Evolutionary conservation across 176 grass and related monocot genomes (phyloP), one percentile per base, ranked within the genome.

Genomic region (Cenchrus americanus): DNA sequence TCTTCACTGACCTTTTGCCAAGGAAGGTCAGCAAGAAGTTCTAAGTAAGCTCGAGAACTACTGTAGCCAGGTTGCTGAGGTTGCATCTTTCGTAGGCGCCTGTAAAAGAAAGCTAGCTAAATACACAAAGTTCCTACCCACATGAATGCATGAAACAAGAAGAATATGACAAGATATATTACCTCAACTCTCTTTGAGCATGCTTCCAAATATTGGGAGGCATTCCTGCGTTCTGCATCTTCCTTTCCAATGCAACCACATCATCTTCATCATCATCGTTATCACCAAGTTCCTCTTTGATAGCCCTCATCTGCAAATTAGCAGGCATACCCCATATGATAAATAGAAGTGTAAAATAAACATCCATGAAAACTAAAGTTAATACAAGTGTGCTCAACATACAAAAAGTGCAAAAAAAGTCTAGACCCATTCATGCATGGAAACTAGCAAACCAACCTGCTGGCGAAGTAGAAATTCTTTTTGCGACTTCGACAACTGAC

Each of bases 41-140:
- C 96, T 77, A 99, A 83, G 82, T 99, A 96, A 47, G 83, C 86
- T 83, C 96, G 83, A 50, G 96, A 99, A 81, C 96, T 99, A 83
- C 93, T 96, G 83, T 99, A 99, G 70, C 96, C 96, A 76, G 96
- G 96, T 88, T 96, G 96, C 87, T 99, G 96, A 81, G 96, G 96
- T 75, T 99, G 96, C 96, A 99, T 94, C 83, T 96, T 99, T 74
- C 80, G 88, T 60, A 99, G 79, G 22, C 91, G 91, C 55, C 96
- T 99, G 81, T 69, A 73, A 53, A 82, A 18, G 75, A 75, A 88
- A 21, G 60, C 14, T 77, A 87, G 46, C 63, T 87, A 80, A 59
- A 75, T 69, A 55, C 46, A 73, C 6, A 59, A 43, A 80, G 6
- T 13, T 46, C 66, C 14, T 43, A 43, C 46, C 79, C 24, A 70